Evolutionary conservation across 176 grass and related monocot species (phyloP).

Genomic region (Pharus latifolius): DNA sequence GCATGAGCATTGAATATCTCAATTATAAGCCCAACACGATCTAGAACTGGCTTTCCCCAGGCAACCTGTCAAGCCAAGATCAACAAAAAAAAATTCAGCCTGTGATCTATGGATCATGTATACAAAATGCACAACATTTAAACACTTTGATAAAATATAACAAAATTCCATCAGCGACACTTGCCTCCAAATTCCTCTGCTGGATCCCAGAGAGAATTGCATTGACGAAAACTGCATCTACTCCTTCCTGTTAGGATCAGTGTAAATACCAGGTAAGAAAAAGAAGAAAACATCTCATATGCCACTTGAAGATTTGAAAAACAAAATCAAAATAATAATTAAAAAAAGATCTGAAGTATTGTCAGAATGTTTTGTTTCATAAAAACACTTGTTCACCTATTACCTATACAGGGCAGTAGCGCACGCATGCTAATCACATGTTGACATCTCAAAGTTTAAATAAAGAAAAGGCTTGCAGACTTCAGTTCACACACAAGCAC

Average conservation of each 20-base stretch:
- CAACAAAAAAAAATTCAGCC: not conserved
- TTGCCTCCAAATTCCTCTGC: constrained; percentile 91
- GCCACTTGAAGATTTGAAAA: not conserved
- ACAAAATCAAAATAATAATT: not conserved
- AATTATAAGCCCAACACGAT: constrained; percentile 92
- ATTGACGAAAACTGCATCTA: constrained; percentile 95
- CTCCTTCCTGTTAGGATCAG: constrained; percentile 42
- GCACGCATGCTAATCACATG: too few relatives aligned
- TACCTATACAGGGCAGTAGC: too few relatives aligned
- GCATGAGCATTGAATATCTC: constrained; percentile 99
- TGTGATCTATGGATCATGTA: not conserved
- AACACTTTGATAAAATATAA: not conserved
- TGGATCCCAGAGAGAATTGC: constrained; percentile 84
- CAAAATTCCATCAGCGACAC: not conserved
- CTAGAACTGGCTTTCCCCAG: constrained; percentile 74
- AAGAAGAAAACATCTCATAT: not conserved
- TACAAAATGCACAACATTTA: not conserved
- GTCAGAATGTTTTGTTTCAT: not conserved
- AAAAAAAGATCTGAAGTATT: not conserved
- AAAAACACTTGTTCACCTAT: too few relatives aligned
- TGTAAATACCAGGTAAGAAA: not conserved
- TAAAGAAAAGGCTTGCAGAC: too few relatives aligned
- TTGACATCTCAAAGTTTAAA: too few relatives aligned
- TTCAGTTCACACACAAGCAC: too few relatives aligned
- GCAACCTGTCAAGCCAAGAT: constrained; percentile 40